phyloP scores from a whole-genome alignment of 768 basidiomycete genomes.

The Lactarius hatsudake region DNA sequence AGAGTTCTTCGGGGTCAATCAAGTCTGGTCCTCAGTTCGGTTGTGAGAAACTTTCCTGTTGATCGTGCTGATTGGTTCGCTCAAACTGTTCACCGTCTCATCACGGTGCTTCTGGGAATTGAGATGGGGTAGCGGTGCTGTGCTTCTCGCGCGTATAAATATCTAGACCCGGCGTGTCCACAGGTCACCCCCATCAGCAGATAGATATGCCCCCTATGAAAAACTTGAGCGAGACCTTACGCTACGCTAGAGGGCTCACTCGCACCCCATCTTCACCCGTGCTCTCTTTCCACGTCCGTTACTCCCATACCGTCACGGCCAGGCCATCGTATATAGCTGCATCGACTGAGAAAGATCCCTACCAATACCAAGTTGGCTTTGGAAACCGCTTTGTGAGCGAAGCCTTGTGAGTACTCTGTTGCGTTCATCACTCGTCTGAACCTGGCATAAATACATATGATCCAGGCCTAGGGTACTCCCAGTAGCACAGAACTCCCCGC shows the following conservation, averaged over 20 bases:
- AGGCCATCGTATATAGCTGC: slow-evolving; percentile 38
- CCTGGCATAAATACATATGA: background rate
- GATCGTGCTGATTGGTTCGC: too few species aligned
- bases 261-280: background rate
- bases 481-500: slow-evolving; percentile 57
- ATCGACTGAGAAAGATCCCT: slow-evolving; percentile 48
- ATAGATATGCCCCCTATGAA: background rate
- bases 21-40: too few species aligned
- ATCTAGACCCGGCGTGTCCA: background rate
- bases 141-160: slow-evolving; percentile 7
- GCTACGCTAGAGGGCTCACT: background rate
- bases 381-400: slow-evolving; percentile 57
- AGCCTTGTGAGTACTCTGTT: slow-evolving; percentile 43
- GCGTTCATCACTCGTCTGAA: background rate
- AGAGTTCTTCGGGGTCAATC: too few species aligned
- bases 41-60: too few species aligned
- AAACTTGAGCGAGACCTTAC: background rate
- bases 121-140: too few species aligned
- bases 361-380: slow-evolving; percentile 57
- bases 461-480: slow-evolving; percentile 56
- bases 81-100: background rate
- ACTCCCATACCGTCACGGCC: slow-evolving; percentile 37
- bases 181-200: background rate
- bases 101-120: too few species aligned
- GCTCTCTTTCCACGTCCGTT: background rate